phyloP scores from a whole-genome alignment of 306 rosid species.

The Pterocarpus santalinus region DNA sequence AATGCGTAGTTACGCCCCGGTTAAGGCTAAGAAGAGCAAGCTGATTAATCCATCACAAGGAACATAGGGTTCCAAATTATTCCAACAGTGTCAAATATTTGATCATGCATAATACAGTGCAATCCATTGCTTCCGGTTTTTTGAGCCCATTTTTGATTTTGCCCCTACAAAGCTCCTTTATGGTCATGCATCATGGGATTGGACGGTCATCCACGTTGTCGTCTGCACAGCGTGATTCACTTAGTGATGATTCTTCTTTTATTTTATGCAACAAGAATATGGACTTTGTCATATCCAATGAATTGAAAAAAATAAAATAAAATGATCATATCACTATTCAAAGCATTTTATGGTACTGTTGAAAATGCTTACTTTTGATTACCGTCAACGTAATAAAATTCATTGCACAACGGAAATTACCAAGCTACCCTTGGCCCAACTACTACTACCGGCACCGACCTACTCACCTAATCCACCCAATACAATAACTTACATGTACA shows the following conservation, averaged over 20 bases:
- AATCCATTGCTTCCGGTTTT: too few relatives aligned
- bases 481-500: conserved; percentile 31
- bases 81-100: too few relatives aligned
- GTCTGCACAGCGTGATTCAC: background rate
- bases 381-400: conserved; percentile 27
- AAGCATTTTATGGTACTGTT: background rate
- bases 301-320: background rate
- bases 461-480: conserved; percentile 45
- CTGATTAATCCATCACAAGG: background rate
- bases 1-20: background rate
- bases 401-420: conserved; percentile 17
- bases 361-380: conserved; percentile 21
- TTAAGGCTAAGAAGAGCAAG: background rate
- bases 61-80: too few relatives aligned
- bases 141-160: too few relatives aligned
- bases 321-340: background rate
- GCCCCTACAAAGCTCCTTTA: too few relatives aligned
- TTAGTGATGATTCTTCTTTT: background rate
- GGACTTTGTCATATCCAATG: background rate
- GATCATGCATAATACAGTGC: too few relatives aligned
- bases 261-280: background rate
- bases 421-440: conserved; percentile 46
- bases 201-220: background rate
- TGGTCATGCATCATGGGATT: too few relatives aligned
- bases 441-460: conserved; percentile 42